phyloP scores from a whole-genome alignment of 2,329 filamentous ascomycete genomes.

The Zopfia rhizophila region DNA sequence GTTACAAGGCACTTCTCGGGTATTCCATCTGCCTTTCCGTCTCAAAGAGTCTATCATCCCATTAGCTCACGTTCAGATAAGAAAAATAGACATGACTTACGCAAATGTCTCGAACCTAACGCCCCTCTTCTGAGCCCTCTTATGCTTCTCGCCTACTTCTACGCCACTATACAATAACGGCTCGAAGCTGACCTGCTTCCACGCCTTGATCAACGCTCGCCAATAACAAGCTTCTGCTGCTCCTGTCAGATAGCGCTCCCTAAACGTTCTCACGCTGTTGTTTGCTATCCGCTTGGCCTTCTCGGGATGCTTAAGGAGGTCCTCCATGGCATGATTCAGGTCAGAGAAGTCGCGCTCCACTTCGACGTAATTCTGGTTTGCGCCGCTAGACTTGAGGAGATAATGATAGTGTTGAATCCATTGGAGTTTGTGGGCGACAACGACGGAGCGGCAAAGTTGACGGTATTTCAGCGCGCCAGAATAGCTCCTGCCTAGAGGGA shows the following conservation, averaged over 20 bases:
- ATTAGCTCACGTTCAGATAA: conserved; percentile 1
- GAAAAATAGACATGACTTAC: conserved; percentile 23
- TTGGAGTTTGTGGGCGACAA: conserved; percentile 46
- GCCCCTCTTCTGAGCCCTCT: conserved; percentile 37
- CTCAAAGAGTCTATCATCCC: conserved; percentile 24
- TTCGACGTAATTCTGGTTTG: conserved; percentile 47
- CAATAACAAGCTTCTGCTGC: conserved; percentile 49
- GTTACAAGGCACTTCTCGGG: conserved; percentile 18
- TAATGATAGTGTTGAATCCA: conserved; percentile 50
- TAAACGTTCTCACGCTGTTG: conserved; percentile 40
- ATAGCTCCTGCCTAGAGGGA: conserved; percentile 52
- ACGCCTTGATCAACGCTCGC: conserved; percentile 35
- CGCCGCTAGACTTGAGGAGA: conserved; percentile 38
- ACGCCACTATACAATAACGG: conserved; percentile 37
- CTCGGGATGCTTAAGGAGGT: conserved; percentile 43
- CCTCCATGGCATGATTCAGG: conserved; percentile 39
- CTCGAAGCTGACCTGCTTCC: conserved; percentile 37
- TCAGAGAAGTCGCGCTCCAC: conserved; percentile 49
- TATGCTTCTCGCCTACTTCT: conserved; percentile 29
- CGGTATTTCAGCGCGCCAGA: conserved; percentile 65
- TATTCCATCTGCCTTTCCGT: conserved; percentile 26
- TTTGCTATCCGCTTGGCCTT: conserved; percentile 47
- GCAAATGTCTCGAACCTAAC: conserved; percentile 46
- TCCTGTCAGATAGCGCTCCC: conserved; percentile 44
- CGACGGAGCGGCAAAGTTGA: conserved; percentile 58